A percentile compares a stretch with the other conserved stretches of the same genome.
Conservation (phyloP, 2,329 filamentous ascomycete genomes). For the Plenodomus tracheiphilus region DNA sequence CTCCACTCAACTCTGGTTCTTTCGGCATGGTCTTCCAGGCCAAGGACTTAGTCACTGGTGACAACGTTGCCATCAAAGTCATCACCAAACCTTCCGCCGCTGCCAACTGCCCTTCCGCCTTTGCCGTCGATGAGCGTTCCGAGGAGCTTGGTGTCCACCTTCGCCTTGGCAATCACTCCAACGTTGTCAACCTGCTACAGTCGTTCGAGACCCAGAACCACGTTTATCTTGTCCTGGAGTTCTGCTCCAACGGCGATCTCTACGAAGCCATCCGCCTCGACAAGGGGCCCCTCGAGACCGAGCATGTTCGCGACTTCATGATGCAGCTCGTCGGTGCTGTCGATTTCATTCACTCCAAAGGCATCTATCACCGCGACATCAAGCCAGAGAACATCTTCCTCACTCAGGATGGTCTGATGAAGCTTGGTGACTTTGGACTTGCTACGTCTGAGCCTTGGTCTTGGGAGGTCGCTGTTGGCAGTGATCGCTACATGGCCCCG, state of each 20-base stretch:
- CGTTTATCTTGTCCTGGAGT: conserved; percentile 90
- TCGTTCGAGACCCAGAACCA: conserved; percentile 92
- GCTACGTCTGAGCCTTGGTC: conserved; percentile 90
- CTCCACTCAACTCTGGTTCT: conserved; percentile 96
- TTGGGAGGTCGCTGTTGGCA: conserved; percentile 89
- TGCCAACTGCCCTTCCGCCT: conserved; percentile 61
- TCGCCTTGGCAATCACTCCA: conserved; percentile 76
- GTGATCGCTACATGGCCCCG: conserved; percentile 98
- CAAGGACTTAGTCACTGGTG: conserved; percentile 73
- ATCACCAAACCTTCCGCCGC: conserved; percentile 78
- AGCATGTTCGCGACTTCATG: conserved; percentile 98
- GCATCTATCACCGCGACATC: conserved; percentile 95
- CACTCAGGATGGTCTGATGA: conserved; percentile 82
- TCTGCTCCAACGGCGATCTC: conserved; percentile 90
- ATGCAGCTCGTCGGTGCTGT: conserved; percentile 88
- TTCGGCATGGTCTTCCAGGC: conserved; percentile 99
- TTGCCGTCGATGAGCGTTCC: conserved; percentile 79
- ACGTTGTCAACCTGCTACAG: conserved; percentile 90
- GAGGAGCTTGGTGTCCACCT: conserved; percentile 81
- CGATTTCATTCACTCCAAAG: conserved; percentile 85
- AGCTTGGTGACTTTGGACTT: conserved; percentile 94
- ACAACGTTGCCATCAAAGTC: conserved; percentile 93
- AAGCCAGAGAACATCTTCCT: conserved; percentile 99
- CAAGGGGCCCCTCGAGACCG: conserved; percentile 87
- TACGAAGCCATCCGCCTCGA: conserved; percentile 95